phyloP scores from a whole-genome alignment of 495 filamentous ascomycete species.

The Saxispiralis lemnorum region DNA sequence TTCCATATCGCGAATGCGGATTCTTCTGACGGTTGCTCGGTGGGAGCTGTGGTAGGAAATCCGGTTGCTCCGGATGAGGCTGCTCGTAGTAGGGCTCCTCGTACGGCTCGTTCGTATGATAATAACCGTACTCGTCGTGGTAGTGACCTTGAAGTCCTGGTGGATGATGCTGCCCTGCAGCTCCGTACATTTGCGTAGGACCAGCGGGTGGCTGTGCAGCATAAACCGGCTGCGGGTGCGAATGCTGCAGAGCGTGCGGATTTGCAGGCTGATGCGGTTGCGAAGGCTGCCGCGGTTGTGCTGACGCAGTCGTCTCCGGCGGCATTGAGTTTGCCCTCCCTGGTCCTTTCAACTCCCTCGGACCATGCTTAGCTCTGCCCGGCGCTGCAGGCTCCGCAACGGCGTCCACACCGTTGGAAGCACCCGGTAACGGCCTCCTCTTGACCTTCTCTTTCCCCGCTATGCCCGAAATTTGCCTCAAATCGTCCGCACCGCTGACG shows the following conservation, averaged over 20 bases:
- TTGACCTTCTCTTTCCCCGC: slow-evolving; percentile 5
- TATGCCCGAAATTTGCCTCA: not conserved
- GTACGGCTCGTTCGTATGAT: not conserved
- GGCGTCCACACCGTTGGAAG: slow-evolving; percentile 36
- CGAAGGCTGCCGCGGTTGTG: not conserved
- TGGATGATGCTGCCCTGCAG: not conserved
- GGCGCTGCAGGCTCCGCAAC: slow-evolving; percentile 19
- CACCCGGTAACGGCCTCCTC: slow-evolving; percentile 57
- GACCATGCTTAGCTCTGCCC: slow-evolving; percentile 18
- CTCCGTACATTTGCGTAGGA: not conserved
- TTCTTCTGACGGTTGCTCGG: slow-evolving; percentile 9
- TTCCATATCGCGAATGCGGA: too few relatives aligned
- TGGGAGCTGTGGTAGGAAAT: slow-evolving; percentile 14
- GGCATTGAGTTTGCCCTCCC: slow-evolving; percentile 11
- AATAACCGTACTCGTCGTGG: slow-evolving; percentile 3
- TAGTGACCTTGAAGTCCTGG: slow-evolving; percentile 1
- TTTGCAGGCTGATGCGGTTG: not conserved
- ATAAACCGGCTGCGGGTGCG: not conserved
- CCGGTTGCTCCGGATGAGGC: slow-evolving; percentile 5
- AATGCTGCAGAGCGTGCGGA: not conserved
- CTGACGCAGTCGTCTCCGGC: not conserved
- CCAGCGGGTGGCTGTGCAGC: not conserved
- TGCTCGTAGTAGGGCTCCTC: not conserved
- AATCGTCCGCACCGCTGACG: slow-evolving; percentile 4
- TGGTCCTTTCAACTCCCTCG: slow-evolving; percentile 10